phyloP scores from a whole-genome alignment of 106 monocot genomes.

The Acorus calamus region DNA sequence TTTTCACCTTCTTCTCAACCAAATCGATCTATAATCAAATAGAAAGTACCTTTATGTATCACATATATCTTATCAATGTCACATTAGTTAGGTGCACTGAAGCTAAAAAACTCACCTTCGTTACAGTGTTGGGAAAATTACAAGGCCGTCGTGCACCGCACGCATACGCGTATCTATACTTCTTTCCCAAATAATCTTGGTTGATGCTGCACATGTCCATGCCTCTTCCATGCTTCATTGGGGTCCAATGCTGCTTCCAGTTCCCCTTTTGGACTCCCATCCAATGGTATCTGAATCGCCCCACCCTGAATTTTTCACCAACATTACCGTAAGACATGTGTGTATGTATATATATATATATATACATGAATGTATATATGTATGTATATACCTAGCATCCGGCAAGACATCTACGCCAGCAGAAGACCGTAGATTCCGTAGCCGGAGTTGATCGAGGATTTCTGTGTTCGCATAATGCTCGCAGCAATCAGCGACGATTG shows the following conservation, averaged over 20 bases:
- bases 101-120: constrained; percentile 36
- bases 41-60: neutral
- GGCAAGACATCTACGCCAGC: constrained; percentile 59
- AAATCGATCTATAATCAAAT: constrained; percentile 51
- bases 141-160: constrained; percentile 82
- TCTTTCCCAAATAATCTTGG: constrained; percentile 54
- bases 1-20: constrained; percentile 61
- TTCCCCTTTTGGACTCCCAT: constrained; percentile 57
- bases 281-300: constrained; percentile 77
- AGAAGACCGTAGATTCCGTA: constrained; percentile 51
- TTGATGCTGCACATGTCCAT: constrained; percentile 97
- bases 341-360: neutral
- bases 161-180: constrained; percentile 79
- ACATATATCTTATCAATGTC: too few species aligned
- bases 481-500: constrained; percentile 82
- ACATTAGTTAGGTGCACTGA: neutral
- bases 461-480: constrained; percentile 70
- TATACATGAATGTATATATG: too few species aligned
- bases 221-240: constrained; percentile 68
- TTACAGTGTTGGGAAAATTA: constrained; percentile 93
- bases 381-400: constrained; percentile 53
- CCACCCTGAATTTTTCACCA: constrained; percentile 35
- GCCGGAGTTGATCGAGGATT: constrained; percentile 77
- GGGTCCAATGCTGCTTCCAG: constrained; percentile 68
- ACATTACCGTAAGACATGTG: neutral